These are phyloP conservation scores for Ilex asprella DNA, from an alignment of 257 asterid genomes.

Conservation along the genomic window DNA sequence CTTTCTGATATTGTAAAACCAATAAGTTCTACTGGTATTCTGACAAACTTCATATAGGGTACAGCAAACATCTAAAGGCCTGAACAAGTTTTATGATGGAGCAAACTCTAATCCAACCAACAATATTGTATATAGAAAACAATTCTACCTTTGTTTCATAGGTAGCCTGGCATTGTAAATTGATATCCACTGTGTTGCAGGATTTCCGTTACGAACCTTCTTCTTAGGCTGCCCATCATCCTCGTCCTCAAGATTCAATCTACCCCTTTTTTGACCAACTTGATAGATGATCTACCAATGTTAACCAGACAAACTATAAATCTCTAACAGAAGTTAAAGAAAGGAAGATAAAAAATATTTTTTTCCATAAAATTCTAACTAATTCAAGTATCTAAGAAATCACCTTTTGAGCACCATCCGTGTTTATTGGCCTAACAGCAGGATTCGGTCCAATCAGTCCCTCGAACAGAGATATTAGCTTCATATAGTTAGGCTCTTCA, in stretches of 20 bases:
- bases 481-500: conserved; percentile 46
- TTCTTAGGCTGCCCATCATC: conserved; percentile 33
- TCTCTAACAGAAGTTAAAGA: background rate
- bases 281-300: conserved; percentile 22
- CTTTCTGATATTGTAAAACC: too few relatives aligned
- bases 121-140: background rate
- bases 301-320: background rate
- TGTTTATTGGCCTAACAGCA: conserved; percentile 35
- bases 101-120: too few relatives aligned
- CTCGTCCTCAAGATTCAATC: conserved; percentile 28
- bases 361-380: background rate
- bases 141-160: conserved; percentile 37
- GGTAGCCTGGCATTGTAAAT: conserved; percentile 43
- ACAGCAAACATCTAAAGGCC: too few relatives aligned
- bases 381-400: background rate
- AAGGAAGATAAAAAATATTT: background rate
- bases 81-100: too few relatives aligned
- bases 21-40: too few relatives aligned
- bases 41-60: too few relatives aligned
- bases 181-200: conserved; percentile 47
- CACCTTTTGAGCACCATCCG: conserved; percentile 51
- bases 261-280: conserved; percentile 35
- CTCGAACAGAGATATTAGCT: conserved; percentile 35
- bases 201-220: conserved; percentile 37
- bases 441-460: conserved; percentile 41